Conservation (phyloP, 2,329 filamentous ascomycete genomes). For the Fusarium solani-melongenae region DNA sequence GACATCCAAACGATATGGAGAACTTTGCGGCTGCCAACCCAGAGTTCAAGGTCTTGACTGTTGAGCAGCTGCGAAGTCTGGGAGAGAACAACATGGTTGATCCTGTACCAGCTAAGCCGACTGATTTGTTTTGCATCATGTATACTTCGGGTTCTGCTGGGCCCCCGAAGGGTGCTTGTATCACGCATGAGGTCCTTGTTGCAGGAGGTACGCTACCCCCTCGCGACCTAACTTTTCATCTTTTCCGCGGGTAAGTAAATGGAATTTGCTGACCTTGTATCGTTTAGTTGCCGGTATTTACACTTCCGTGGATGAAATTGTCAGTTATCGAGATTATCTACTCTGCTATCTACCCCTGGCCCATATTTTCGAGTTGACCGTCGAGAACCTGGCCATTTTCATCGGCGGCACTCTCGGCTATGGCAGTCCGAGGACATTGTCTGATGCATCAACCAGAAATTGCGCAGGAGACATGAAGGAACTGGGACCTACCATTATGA, state of each 20-base stretch:
- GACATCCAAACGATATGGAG: slow-evolving; percentile 62
- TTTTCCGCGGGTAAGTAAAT: not conserved
- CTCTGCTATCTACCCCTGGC: slow-evolving; percentile 93
- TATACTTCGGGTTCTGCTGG: slow-evolving; percentile 91
- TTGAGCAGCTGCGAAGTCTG: slow-evolving; percentile 62
- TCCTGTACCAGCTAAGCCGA: slow-evolving; percentile 74
- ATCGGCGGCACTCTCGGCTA: slow-evolving; percentile 94
- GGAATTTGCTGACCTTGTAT: not conserved
- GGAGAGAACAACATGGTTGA: slow-evolving; percentile 75
- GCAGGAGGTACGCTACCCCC: slow-evolving; percentile 63
- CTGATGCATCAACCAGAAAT: slow-evolving; percentile 85
- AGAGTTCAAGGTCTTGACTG: slow-evolving; percentile 62
- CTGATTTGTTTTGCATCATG: slow-evolving; percentile 85
- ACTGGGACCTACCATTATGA: slow-evolving; percentile 85
- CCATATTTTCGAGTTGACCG: slow-evolving; percentile 94
- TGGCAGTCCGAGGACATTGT: slow-evolving; percentile 86
- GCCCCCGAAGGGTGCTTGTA: slow-evolving; percentile 85
- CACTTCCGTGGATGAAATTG: slow-evolving; percentile 78
- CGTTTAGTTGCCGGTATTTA: slow-evolving; percentile 78
- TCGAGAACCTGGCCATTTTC: slow-evolving; percentile 89
- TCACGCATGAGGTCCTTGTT: slow-evolving; percentile 84
- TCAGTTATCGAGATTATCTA: slow-evolving; percentile 80
- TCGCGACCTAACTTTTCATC: not conserved
- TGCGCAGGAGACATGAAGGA: slow-evolving; percentile 94
- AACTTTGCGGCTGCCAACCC: slow-evolving; percentile 66